phyloP scores from a whole-genome alignment of 805 yeast species.

The Ogataea thermomethanolica region DNA sequence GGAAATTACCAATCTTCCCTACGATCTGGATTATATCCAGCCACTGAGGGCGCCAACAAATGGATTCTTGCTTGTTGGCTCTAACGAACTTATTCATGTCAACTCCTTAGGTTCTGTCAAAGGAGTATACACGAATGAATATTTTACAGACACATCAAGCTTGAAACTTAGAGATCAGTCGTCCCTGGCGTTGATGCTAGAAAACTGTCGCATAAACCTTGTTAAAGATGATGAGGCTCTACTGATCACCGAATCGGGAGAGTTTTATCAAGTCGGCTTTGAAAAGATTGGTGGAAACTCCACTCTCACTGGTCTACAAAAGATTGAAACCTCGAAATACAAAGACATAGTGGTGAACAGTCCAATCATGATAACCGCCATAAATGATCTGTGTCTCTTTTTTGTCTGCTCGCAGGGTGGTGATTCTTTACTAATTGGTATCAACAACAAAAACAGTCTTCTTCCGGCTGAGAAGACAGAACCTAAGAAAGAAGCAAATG shows the following conservation, averaged over 20 bases:
- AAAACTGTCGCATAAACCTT: conserved; percentile 42
- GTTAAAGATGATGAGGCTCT: conserved; percentile 36
- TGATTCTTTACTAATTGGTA: conserved; percentile 50
- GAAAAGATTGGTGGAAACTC: conserved; percentile 36
- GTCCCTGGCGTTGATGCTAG: conserved; percentile 50
- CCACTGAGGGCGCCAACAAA: conserved; percentile 64
- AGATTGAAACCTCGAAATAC: conserved; percentile 21
- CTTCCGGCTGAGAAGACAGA: conserved; percentile 1
- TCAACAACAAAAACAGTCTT: conserved; percentile 29
- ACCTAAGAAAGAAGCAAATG: conserved; percentile 5
- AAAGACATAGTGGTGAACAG: conserved; percentile 25
- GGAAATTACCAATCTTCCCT: conserved; percentile 64
- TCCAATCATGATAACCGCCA: conserved; percentile 40
- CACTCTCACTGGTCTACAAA: conserved; percentile 27
- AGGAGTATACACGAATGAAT: conserved; percentile 61
- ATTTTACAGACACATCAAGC: conserved; percentile 39
- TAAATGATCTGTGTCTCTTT: conserved; percentile 39
- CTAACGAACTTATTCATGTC: conserved; percentile 72
- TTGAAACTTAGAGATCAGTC: conserved; percentile 46
- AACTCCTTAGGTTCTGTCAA: conserved; percentile 71
- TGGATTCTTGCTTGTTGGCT: conserved; percentile 69
- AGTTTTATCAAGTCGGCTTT: conserved; percentile 34
- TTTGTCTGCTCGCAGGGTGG: conserved; percentile 63
- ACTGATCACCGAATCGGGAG: conserved; percentile 42
- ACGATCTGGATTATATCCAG: conserved; percentile 61